These are phyloP conservation scores for Cutaneotrichosporon cyanovorans DNA, from an alignment of 1,284 basidiomycete genomes.

Conservation along the genomic window DNA sequence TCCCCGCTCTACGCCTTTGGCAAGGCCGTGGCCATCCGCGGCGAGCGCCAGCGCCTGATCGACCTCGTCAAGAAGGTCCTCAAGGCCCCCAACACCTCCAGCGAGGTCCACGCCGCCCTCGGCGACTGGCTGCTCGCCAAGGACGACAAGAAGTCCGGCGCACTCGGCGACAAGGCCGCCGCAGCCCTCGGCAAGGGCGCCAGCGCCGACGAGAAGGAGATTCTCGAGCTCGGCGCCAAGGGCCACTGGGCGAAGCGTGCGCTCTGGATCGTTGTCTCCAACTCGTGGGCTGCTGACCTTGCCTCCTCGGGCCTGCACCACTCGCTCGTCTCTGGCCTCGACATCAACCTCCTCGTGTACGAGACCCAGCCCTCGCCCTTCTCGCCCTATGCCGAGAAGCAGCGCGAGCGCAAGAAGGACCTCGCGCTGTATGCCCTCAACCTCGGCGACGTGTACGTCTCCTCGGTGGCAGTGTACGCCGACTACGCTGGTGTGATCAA, in stretches of 20 bases:
- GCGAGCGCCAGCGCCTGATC: constrained; percentile 60
- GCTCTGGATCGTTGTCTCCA: constrained; percentile 94
- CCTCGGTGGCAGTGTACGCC: constrained; percentile 88
- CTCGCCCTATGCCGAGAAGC: constrained; percentile 51
- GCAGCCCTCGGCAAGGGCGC: constrained; percentile 46
- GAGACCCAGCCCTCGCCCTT: constrained; percentile 74
- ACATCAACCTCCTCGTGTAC: constrained; percentile 92
- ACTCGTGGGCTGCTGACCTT: constrained; percentile 95
- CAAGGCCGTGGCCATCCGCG: constrained; percentile 72
- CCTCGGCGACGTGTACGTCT: constrained; percentile 93
- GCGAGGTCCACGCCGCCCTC: constrained; percentile 62
- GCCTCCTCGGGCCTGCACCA: constrained; percentile 96
- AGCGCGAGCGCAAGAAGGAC: constrained; percentile 68
- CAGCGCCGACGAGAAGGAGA: constrained; percentile 46
- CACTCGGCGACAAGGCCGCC: constrained; percentile 58
- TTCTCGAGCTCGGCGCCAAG: constrained; percentile 54
- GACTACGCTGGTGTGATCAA: constrained; percentile 94
- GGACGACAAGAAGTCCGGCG: constrained; percentile 55
- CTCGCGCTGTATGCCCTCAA: constrained; percentile 97
- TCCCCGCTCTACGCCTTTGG: constrained; percentile 91
- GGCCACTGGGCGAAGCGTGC: constrained; percentile 61
- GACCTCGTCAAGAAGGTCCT: constrained; percentile 55
- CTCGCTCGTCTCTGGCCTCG: constrained; percentile 77
- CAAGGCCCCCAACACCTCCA: constrained; percentile 46
- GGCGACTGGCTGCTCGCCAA: constrained; percentile 69